Base-by-base conservation (phyloP, 441 rosid species). In the Corymbia citriodora region DNA sequence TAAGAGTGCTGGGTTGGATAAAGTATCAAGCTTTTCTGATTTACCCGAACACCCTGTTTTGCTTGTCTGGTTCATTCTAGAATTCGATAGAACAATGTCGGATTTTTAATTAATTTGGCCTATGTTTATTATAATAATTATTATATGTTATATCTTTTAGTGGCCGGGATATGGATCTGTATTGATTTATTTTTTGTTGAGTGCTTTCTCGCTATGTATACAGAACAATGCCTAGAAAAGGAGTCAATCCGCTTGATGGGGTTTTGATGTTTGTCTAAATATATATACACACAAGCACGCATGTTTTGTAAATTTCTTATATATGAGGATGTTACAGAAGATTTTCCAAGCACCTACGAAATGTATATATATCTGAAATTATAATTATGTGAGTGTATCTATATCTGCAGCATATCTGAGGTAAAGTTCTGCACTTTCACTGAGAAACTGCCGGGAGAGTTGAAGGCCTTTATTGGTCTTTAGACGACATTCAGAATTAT, bases 241-340 rank as follows among this genome's bases (percentile, higher is more conserved):
- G 31, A 29, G 72, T n/a, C 7, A 7, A 63, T 63, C 17, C 17
- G 33, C 52, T 23, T 79, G 85, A 45, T 79, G 85, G 52, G 18
- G 10, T 79, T 13, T n/a, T 21, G 52, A 79, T 45, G 85, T 79
- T 40, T 25, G 12, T 79, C 52, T 79, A 12, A 4, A 23, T 79
- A 12, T 61, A 61, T 63, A 29, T 6, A 63, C 33, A 29, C 45
- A 4, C 2, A 0, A 10, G 3, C 6, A 16, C 50, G 48, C 0
- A 40, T 45, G 52, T 79, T 23, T 40, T 79, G 49, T 25, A 40
- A 79, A 52, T n/a, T 45, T 79, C 2, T 79, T 45, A 79, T 13
- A 45, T 23, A 40, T 45, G n/a, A 45, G 52, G 52, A 40, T 74
- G 85, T 79, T 45, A n/a, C 85, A 45, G 85, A 45, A 23, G 79